Evolutionary conservation across 2,329 filamentous ascomycete species (phyloP), one percentile per base, ranked within the genome.

Genomic region (Ophiosphaerella korrae): DNA sequence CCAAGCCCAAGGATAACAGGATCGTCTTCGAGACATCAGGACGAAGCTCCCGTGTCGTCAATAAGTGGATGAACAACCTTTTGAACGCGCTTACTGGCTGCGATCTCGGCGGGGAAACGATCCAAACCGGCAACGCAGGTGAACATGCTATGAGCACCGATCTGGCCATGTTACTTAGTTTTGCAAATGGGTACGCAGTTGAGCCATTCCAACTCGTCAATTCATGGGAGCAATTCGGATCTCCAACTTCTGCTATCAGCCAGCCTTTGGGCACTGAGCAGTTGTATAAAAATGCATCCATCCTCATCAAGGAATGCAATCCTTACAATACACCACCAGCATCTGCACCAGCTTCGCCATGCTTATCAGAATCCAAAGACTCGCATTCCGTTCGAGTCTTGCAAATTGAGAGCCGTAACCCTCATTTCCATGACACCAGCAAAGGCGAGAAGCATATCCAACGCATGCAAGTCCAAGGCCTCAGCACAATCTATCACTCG

Each of bases 121-220:
- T 60, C 7, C 18, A 48, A 14, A 62, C 58, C 9, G 50, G 39
- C 4, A 62, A 62, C 34, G 57, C 57, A 41, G 57, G 58, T 5
- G 54, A 62, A 29, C 57, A 62, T 38, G 58, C 58, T 3, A 60
- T 62, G 53, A 51, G 33, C 16, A 33, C 50, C 3, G 44, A 55
- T 4, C 52, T 60, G 3, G 58, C 57, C 7, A 29, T 62, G 3
- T 26, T 46, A 3, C 48, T 62, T 7, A 29, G 36, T 13, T 62
- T 62, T 23, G 52, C 58, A n/a, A 60, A 48, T 0, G 52, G 52
- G 3, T 61, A 57, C 16, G 58, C 58, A 7, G 58, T 61, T 5
- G 58, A 61, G 35, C 58, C 58, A 0, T 59, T 49, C 32, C 58
- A 61, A 16, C 29, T 54, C 13, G 46, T 62, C 31, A 42, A 61